A percentile compares a stretch with the other conserved stretches of the same genome.
These are phyloP conservation scores for Monosporozyma yasuniensis DNA, from an alignment of 805 yeast species.

Conservation along the genomic window DNA sequence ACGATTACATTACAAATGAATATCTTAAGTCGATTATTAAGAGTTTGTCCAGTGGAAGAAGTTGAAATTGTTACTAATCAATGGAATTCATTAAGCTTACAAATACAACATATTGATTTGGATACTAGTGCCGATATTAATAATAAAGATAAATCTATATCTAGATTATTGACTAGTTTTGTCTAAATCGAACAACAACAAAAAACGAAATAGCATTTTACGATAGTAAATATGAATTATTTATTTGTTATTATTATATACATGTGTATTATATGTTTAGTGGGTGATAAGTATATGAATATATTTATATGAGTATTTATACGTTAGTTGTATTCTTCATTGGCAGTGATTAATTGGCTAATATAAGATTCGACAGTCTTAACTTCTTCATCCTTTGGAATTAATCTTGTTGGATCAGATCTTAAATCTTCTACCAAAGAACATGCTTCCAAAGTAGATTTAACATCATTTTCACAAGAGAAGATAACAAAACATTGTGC, in stretches of 20 bases:
- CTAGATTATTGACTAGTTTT: background rate
- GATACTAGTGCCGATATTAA: background rate
- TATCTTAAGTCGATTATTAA: conserved; percentile 44
- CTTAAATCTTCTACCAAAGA: conserved; percentile 40
- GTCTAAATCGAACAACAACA: background rate
- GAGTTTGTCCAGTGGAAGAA: conserved; percentile 46
- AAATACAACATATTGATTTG: background rate
- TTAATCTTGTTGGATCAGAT: conserved; percentile 25
- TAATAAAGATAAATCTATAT: background rate
- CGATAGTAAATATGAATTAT: background rate
- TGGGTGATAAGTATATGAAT: background rate
- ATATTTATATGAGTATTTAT: background rate
- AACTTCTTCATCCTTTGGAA: conserved; percentile 30
- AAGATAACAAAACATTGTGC: conserved; percentile 43
- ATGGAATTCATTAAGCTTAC: conserved; percentile 41
- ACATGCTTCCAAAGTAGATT: conserved; percentile 35
- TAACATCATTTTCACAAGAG: conserved; percentile 36
- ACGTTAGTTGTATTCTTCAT: background rate
- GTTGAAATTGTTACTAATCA: conserved; percentile 48
- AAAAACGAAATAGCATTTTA: too few relatives aligned
- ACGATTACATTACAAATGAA: conserved; percentile 43
- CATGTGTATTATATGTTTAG: background rate
- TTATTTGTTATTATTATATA: background rate
- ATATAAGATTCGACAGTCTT: conserved; percentile 29
- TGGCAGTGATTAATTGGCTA: conserved; percentile 11